Evolutionary conservation across 192 early-diverging fungal species (phyloP).

Genomic region (Oehlia diaphana): DNA sequence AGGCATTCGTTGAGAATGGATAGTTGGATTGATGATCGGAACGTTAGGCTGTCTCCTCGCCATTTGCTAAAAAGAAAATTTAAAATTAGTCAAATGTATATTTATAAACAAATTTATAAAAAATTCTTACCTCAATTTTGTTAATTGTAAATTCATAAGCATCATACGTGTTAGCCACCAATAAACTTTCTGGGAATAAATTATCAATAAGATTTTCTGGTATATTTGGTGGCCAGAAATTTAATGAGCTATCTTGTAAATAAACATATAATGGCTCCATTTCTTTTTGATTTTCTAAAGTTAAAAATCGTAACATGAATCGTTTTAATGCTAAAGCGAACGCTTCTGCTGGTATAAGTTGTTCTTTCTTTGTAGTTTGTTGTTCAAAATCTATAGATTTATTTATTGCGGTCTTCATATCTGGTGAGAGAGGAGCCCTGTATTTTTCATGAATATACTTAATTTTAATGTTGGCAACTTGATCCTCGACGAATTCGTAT

Average conservation of each 20-base stretch:
- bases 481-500: constrained; percentile 2
- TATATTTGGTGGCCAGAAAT: constrained; percentile 3
- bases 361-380: too few species aligned
- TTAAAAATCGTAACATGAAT: constrained; percentile 27
- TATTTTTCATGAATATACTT: neutral
- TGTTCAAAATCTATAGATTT: too few species aligned
- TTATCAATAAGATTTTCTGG: constrained; percentile 9
- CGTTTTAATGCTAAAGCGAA: constrained; percentile 26
- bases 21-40: too few species aligned
- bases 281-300: constrained; percentile 2
- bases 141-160: constrained; percentile 4
- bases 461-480: neutral
- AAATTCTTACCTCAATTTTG: constrained; percentile 8
- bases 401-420: too few species aligned
- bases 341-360: constrained; percentile 22
- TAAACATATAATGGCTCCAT: neutral
- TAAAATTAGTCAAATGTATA: too few species aligned
- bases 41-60: too few species aligned
- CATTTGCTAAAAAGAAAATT: too few species aligned
- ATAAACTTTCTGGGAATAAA: constrained; percentile 1
- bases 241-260: neutral
- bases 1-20: too few species aligned
- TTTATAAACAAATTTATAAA: too few species aligned
- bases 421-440: neutral
- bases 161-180: constrained; percentile 6